Evolutionary conservation across 1,284 basidiomycete species (phyloP).

Genomic region (Spongispora temasekensis): DNA sequence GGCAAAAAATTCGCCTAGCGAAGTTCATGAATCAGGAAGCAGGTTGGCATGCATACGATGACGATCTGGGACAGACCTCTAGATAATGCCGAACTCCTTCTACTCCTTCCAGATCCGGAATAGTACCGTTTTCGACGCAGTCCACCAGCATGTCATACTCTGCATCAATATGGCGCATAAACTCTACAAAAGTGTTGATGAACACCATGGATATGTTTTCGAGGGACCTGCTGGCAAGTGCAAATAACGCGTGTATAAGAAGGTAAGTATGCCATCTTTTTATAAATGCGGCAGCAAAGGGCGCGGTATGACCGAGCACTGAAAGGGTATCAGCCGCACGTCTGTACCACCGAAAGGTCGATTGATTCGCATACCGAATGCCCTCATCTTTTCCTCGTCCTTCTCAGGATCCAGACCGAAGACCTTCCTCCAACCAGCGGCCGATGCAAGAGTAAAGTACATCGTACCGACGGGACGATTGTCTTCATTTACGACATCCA

Average conservation of each 20-base stretch:
- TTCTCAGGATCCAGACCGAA: conserved; percentile 2
- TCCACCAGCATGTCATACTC: conserved; percentile 17
- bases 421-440: neutral
- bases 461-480: neutral
- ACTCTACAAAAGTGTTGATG: conserved; percentile 14
- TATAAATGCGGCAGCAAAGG: conserved; percentile 20
- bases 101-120: conserved; percentile 14
- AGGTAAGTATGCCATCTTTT: conserved; percentile 21
- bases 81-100: conserved; percentile 11
- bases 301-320: conserved; percentile 19
- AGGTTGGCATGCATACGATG: neutral
- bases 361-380: conserved; percentile 14
- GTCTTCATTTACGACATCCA: conserved; percentile 5
- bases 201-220: conserved; percentile 11
- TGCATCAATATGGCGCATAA: conserved; percentile 19
- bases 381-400: conserved; percentile 14
- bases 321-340: no score
- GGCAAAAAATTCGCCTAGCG: conserved; percentile 11
- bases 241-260: conserved; percentile 23
- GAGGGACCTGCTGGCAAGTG: conserved; percentile 13
- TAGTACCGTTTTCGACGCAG: conserved; percentile 13
- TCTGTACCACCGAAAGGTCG: no score
- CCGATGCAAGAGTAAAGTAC: conserved; percentile 1
- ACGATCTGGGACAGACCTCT: no score
- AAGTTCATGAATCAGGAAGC: neutral